Evolutionary conservation across 805 yeast genomes (phyloP).

Genomic region (Wickerhamiella cacticola): DNA sequence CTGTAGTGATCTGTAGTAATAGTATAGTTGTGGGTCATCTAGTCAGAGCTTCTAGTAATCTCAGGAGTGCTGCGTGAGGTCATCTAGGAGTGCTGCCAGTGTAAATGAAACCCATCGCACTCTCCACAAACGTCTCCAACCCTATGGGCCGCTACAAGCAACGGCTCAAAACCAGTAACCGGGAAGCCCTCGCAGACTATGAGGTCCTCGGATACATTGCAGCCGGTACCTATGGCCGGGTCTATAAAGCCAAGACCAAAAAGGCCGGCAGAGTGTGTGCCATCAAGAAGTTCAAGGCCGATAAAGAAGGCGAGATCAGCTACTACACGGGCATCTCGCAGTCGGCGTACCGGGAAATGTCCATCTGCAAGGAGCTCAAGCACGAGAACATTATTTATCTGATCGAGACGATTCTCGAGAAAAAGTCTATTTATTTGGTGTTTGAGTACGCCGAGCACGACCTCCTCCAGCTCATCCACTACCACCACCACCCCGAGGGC

Average conservation of each 20-base stretch:
- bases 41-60: too few species aligned
- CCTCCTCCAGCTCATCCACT: slow-evolving; percentile 82
- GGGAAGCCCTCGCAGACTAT: slow-evolving; percentile 71
- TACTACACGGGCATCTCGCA: slow-evolving; percentile 94
- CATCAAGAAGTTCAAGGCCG: slow-evolving; percentile 90
- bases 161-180: slow-evolving; percentile 52
- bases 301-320: slow-evolving; percentile 75
- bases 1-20: too few species aligned
- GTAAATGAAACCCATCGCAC: slow-evolving; percentile 2
- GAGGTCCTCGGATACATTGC: slow-evolving; percentile 92
- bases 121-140: slow-evolving; percentile 17
- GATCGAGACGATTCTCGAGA: slow-evolving; percentile 74
- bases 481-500: slow-evolving; percentile 80
- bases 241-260: slow-evolving; percentile 68
- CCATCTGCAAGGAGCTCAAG: slow-evolving; percentile 74
- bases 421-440: slow-evolving; percentile 84
- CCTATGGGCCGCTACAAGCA: slow-evolving; percentile 40
- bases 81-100: too few species aligned
- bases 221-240: slow-evolving; percentile 95
- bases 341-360: slow-evolving; percentile 92
- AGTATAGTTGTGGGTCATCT: too few species aligned
- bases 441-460: slow-evolving; percentile 97
- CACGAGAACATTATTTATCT: slow-evolving; percentile 71
- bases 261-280: slow-evolving; percentile 45
- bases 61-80: too few species aligned